These are phyloP conservation scores for Elaeis oleifera DNA, from an alignment of 202 grass and related monocot species.

Conservation along the genomic window DNA sequence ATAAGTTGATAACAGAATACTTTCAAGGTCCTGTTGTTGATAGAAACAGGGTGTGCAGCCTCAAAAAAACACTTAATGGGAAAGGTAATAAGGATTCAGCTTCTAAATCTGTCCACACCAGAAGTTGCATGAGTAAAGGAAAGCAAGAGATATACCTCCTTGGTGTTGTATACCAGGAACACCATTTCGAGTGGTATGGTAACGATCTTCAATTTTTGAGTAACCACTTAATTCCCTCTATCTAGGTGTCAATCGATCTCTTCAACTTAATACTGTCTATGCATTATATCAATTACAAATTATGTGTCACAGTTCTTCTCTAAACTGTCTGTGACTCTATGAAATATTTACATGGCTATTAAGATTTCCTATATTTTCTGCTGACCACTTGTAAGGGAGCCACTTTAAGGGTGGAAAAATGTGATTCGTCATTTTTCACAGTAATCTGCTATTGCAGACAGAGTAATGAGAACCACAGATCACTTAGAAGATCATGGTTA, in stretches of 20 bases:
- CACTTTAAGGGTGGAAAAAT: too few relatives aligned
- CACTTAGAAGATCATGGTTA: too few relatives aligned
- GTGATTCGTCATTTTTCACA: too few relatives aligned
- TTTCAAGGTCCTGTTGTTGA: slow-evolving; percentile 47
- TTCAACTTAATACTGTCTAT: background rate
- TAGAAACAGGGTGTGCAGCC: slow-evolving; percentile 23
- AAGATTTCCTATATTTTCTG: too few relatives aligned
- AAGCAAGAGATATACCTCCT: slow-evolving; percentile 54
- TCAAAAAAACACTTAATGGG: slow-evolving; percentile 30
- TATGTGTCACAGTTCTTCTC: too few relatives aligned
- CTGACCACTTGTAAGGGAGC: too few relatives aligned
- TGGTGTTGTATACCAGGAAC: slow-evolving; percentile 90
- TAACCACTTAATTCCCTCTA: slow-evolving; percentile 5
- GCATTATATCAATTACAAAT: too few relatives aligned
- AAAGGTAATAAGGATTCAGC: slow-evolving; percentile 31
- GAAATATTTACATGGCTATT: too few relatives aligned
- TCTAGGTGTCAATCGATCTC: background rate
- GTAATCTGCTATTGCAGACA: too few relatives aligned
- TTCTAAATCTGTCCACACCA: slow-evolving; percentile 29
- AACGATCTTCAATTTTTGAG: slow-evolving; percentile 3
- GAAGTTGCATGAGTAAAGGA: slow-evolving; percentile 33
- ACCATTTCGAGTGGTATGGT: slow-evolving; percentile 90
- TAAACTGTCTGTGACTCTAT: too few relatives aligned
- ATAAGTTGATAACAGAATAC: slow-evolving; percentile 89
- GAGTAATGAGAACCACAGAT: too few relatives aligned